Base-by-base conservation (phyloP, 2,329 filamentous ascomycete genomes). In the Aspergillus jensenii region DNA sequence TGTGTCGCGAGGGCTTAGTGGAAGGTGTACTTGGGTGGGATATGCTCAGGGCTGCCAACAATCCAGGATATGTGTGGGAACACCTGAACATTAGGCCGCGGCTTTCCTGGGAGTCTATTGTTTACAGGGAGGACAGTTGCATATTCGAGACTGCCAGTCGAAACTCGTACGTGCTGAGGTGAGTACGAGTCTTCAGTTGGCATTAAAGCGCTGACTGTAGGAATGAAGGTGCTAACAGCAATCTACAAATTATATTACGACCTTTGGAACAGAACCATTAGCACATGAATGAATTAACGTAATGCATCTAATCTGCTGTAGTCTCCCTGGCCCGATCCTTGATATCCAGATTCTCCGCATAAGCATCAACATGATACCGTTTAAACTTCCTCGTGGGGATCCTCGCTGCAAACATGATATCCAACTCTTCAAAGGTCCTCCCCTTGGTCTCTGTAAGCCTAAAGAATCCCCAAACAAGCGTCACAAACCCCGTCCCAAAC, bases 401-500 rank as follows among this genome's bases (percentile, higher is more conserved):
- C 12, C 40, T 21, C 4, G 52, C 53, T 1, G 52, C 47, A 47
- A 63, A 62, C 62, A 62, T 60, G 6, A 62, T 59, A 51, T 63
- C 59, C 15, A 62, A 27, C 48, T 64, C 60, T 35, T 62, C 62
- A 14, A 62, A 63, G 0, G 55, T 55, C 14, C 62, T 50, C 2
- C 55, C 55, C 48, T 58, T 55, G 1, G 75, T 68, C 59, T 79
- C 77, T 2, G 76, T 74, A 8, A 79, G 65, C 4, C 74, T 67
- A 59, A 74, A 78, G 60, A 71, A 77, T 7, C 68, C 69, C 74
- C 75, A 78, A 2, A 76, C 25, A 2, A 76, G 59, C 25, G 67
- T 71, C 11, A 74, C 12, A 5, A 74, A 62, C 31, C 71, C 71
- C n/a, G 68, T 70, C 2, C 65, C 72, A 8, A 70, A 74, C 69